Conservation (phyloP, 2,329 filamentous ascomycete species). For the Cordyceps farinosa region DNA sequence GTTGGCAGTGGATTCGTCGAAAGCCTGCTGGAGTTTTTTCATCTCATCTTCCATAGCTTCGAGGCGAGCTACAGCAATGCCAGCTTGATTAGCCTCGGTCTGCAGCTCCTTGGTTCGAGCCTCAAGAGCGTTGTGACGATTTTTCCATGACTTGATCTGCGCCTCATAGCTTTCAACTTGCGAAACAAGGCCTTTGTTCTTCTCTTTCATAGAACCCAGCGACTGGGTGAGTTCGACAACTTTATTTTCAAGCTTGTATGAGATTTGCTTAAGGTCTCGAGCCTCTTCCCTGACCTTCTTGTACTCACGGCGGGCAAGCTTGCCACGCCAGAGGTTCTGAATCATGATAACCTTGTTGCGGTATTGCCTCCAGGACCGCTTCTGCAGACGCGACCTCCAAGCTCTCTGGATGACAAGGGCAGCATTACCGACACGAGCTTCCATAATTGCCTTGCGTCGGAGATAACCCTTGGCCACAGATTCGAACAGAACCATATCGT, state of each 20-base stretch:
- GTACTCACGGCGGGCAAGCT: conserved; percentile 74
- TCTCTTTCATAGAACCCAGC: conserved; percentile 83
- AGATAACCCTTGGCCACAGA: conserved; percentile 89
- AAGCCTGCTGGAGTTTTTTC: conserved; percentile 81
- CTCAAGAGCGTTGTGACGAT: conserved; percentile 84
- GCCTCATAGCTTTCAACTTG: conserved; percentile 95
- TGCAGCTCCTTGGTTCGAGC: conserved; percentile 89
- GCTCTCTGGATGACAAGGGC: conserved; percentile 84
- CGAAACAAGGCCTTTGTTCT: conserved; percentile 84
- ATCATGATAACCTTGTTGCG: conserved; percentile 84
- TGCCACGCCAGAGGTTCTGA: conserved; percentile 91
- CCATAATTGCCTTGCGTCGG: conserved; percentile 85
- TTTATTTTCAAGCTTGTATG: conserved; percentile 99
- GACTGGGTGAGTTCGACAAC: conserved; percentile 96
- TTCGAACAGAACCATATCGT: conserved; percentile 83
- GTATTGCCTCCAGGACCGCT: conserved; percentile 82
- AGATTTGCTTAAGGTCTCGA: conserved; percentile 97
- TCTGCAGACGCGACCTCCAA: conserved; percentile 77
- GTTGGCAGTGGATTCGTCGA: conserved; percentile 85
- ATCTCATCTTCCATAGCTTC: conserved; percentile 94
- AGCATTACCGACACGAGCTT: conserved; percentile 89
- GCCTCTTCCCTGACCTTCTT: conserved; percentile 92
- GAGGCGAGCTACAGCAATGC: conserved; percentile 87
- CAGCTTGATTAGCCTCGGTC: conserved; percentile 93
- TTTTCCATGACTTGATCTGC: conserved; percentile 95